Conservation (phyloP, 2,329 filamentous ascomycete species). For the Calonectria montana region DNA sequence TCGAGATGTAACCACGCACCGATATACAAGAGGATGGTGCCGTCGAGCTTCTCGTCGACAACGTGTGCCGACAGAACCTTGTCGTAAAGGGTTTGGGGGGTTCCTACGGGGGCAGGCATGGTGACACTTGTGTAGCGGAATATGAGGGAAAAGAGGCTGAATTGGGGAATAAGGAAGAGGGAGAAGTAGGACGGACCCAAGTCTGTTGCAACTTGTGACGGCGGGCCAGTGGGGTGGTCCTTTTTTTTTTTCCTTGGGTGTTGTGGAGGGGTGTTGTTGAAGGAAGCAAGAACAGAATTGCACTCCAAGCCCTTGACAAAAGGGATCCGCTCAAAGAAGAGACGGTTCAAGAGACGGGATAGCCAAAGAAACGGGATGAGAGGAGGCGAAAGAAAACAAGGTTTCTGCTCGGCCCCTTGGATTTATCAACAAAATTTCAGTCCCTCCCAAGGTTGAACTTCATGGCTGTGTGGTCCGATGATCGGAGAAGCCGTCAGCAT, state of each 20-base stretch:
- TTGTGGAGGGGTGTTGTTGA: constrained; percentile 16
- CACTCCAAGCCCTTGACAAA: constrained; percentile 8
- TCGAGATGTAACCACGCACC: constrained; percentile 64
- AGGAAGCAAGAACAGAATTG: constrained; percentile 16
- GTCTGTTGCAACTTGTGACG: neutral
- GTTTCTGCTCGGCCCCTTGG: constrained; percentile 29
- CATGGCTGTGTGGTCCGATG: constrained; percentile 43
- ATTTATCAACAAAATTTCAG: constrained; percentile 43
- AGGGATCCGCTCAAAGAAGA: constrained; percentile 7
- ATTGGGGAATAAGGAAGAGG: constrained; percentile 3
- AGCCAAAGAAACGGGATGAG: constrained; percentile 6
- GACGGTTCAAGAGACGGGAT: constrained; percentile 21
- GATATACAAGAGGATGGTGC: constrained; percentile 93
- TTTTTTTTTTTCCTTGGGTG: neutral
- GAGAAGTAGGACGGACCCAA: constrained; percentile 12
- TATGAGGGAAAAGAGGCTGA: constrained; percentile 8
- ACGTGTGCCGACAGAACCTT: constrained; percentile 97
- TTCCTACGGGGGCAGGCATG: constrained; percentile 81
- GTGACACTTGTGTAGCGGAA: constrained; percentile 47
- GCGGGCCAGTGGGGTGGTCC: neutral
- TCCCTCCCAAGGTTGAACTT: constrained; percentile 39
- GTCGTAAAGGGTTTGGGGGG: constrained; percentile 91
- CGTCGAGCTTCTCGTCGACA: constrained; percentile 94
- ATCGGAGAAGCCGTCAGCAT: constrained; percentile 45
- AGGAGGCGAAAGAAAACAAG: constrained; percentile 28